Conservation (phyloP, 352 stramenopile genomes). For the Blastocystis sp. region DNA sequence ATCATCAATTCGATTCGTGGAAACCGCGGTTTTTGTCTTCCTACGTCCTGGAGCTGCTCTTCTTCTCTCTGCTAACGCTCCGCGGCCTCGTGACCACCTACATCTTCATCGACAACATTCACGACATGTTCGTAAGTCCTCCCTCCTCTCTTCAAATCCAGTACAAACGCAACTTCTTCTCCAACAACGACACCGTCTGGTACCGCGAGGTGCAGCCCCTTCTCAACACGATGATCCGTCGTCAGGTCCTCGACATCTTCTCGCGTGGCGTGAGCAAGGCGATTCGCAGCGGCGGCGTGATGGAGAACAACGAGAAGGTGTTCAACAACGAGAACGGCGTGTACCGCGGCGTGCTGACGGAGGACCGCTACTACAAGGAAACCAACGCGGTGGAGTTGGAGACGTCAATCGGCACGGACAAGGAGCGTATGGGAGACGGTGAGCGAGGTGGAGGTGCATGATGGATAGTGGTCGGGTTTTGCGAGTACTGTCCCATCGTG, state of each 20-base stretch:
- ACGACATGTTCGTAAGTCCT: constrained; percentile 37
- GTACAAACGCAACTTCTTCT: constrained; percentile 27
- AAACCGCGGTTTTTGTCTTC: constrained; percentile 31
- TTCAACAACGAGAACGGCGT: constrained; percentile 28
- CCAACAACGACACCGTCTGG: constrained; percentile 32
- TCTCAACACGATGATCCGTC: constrained; percentile 52
- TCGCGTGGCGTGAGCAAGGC: constrained; percentile 20
- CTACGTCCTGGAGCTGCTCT: constrained; percentile 25
- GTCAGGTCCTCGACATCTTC: constrained; percentile 67
- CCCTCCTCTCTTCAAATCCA: neutral
- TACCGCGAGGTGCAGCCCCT: constrained; percentile 62
- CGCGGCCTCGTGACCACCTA: constrained; percentile 30
- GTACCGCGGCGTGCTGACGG: neutral
- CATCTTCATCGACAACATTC: constrained; percentile 59
- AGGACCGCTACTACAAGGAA: constrained; percentile 42
- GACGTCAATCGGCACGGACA: neutral
- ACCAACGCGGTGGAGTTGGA: constrained; percentile 23
- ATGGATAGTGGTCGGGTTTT: constrained; percentile 25
- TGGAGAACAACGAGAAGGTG: constrained; percentile 36
- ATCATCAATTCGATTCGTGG: constrained; percentile 18
- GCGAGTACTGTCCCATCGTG: constrained; percentile 59
- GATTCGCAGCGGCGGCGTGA: neutral
- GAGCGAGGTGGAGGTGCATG: neutral
- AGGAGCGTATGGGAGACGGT: constrained; percentile 35
- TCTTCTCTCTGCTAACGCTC: constrained; percentile 48